These are phyloP conservation scores for Hypoxylon lienhwacheense DNA, from an alignment of 495 filamentous ascomycete species.

Conservation along the genomic window DNA sequence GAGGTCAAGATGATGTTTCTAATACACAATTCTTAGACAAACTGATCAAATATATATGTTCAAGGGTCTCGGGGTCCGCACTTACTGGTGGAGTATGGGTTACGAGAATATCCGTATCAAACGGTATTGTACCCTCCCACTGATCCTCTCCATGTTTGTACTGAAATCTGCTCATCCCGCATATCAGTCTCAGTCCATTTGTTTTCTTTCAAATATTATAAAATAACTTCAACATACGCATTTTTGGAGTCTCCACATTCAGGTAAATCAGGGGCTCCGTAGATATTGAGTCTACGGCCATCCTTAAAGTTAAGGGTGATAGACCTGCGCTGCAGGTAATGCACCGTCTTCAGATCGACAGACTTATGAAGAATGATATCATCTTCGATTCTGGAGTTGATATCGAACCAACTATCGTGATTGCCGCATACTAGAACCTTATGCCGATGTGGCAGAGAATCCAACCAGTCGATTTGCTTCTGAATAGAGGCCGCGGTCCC, in stretches of 20 bases:
- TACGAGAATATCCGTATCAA: conserved; percentile 76
- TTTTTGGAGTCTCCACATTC: conserved; percentile 56
- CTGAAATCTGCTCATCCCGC: conserved; percentile 51
- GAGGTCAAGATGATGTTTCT: conserved; percentile 75
- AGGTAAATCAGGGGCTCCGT: conserved; percentile 56
- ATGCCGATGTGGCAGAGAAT: conserved; percentile 66
- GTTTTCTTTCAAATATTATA: no score
- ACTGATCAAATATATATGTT: neutral
- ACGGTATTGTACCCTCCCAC: conserved; percentile 62
- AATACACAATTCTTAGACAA: conserved; percentile 1
- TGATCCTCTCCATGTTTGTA: conserved; percentile 46
- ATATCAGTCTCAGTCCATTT: no score
- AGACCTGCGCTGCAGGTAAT: conserved; percentile 55
- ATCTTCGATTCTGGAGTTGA: conserved; percentile 44
- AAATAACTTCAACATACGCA: conserved; percentile 50
- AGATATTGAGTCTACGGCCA: conserved; percentile 56
- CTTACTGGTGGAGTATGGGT: conserved; percentile 69
- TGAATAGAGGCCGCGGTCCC: conserved; percentile 75
- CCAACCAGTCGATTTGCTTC: conserved; percentile 77
- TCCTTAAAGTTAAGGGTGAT: conserved; percentile 52
- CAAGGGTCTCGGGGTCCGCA: neutral
- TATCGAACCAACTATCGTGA: conserved; percentile 83
- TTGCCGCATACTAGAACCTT: conserved; percentile 90
- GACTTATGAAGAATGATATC: conserved; percentile 38
- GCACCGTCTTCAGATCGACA: conserved; percentile 51